Percentiles rank a stretch among this genome's conserved stretches.
Evolutionary conservation across 2,329 filamentous ascomycete species (phyloP).

Genomic region (Zopfia rhizophila): DNA sequence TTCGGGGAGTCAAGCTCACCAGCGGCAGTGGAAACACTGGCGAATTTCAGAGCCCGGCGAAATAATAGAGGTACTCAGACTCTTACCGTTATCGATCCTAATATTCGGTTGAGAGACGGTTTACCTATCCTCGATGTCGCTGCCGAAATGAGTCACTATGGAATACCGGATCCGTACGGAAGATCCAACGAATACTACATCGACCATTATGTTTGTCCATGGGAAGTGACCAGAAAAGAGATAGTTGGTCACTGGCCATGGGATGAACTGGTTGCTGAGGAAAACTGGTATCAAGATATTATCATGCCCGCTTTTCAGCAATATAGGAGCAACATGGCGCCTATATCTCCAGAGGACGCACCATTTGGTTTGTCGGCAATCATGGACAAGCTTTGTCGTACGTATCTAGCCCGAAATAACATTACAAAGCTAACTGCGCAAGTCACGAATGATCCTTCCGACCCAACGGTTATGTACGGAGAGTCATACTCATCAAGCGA

Average conservation of each 20-base stretch:
- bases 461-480: too few species aligned
- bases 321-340: too few species aligned
- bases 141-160: slow-evolving; percentile 24
- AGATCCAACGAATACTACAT: slow-evolving; percentile 15
- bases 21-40: not conserved
- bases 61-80: slow-evolving; percentile 10
- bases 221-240: slow-evolving; percentile 28
- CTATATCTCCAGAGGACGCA: too few species aligned
- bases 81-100: slow-evolving; percentile 25
- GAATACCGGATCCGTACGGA: slow-evolving; percentile 19
- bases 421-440: too few species aligned
- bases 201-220: slow-evolving; percentile 30
- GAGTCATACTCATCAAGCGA: too few species aligned
- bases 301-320: slow-evolving; percentile 22
- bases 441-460: too few species aligned
- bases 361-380: too few species aligned
- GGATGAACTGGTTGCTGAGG: slow-evolving; percentile 11
- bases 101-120: slow-evolving; percentile 17
- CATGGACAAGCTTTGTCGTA: too few species aligned
- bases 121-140: slow-evolving; percentile 23
- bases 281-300: slow-evolving; percentile 24
- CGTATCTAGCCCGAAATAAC: too few species aligned
- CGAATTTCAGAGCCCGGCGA: not conserved
- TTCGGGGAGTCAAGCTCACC: slow-evolving; percentile 21
- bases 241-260: slow-evolving; percentile 23